Evolutionary conservation across 2,329 filamentous ascomycete genomes (phyloP).

Genomic region (Sporothrix mexicana): DNA sequence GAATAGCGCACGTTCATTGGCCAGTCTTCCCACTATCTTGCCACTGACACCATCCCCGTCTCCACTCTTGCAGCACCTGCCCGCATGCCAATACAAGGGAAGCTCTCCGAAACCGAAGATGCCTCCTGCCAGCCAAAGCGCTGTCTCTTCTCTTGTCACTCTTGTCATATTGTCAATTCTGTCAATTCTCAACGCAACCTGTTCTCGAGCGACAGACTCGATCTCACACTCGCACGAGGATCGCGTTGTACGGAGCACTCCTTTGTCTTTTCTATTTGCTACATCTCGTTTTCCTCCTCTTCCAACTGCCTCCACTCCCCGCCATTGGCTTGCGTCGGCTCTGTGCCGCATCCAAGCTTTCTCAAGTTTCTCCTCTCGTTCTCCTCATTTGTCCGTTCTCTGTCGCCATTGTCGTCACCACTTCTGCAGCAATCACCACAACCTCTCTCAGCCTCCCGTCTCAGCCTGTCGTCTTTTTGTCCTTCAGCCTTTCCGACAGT

Average conservation of each 20-base stretch:
- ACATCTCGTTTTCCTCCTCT: too few relatives aligned
- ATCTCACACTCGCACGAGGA: not conserved
- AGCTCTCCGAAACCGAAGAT: constrained; percentile 27
- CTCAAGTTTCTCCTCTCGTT: not conserved
- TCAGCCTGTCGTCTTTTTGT: not conserved
- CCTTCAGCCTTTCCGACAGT: not conserved
- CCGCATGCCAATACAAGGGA: not conserved
- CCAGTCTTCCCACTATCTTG: not conserved
- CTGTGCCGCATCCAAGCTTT: constrained; percentile 15
- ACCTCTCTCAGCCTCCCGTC: not conserved
- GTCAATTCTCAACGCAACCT: not conserved
- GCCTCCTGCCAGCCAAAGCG: constrained; percentile 21
- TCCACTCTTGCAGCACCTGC: constrained; percentile 25
- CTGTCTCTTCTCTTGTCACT: not conserved
- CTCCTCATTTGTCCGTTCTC: constrained; percentile 4
- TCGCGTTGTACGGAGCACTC: not conserved
- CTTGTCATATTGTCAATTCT: too few relatives aligned
- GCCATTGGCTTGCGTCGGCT: constrained; percentile 11
- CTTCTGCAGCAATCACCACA: not conserved
- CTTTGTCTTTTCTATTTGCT: not conserved
- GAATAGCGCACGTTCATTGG: not conserved
- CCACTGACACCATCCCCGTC: constrained; percentile 14
- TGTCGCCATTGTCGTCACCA: not conserved
- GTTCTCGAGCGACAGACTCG: not conserved
- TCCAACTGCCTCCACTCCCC: too few relatives aligned